phyloP scores from a whole-genome alignment of 805 yeast genomes.

The Ogataea haglerorum region DNA sequence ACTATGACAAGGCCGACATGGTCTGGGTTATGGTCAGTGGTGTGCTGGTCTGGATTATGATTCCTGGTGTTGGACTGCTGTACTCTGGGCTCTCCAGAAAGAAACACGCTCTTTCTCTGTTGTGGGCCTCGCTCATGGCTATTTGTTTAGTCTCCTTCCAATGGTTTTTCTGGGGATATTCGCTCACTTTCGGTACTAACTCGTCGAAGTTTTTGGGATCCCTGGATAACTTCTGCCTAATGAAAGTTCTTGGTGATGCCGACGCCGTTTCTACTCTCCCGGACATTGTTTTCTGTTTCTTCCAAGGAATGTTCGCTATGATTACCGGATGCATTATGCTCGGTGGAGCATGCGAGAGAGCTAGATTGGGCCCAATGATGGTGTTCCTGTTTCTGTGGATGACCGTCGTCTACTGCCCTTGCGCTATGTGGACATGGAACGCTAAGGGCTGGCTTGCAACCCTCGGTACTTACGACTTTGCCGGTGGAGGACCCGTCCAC shows the following conservation, averaged over 20 bases:
- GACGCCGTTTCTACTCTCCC: constrained; percentile 70
- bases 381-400: constrained; percentile 90
- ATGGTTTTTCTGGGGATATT: constrained; percentile 99
- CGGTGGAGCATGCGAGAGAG: constrained; percentile 98
- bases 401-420: constrained; percentile 92
- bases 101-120: constrained; percentile 88
- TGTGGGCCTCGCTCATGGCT: constrained; percentile 94
- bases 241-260: constrained; percentile 79
- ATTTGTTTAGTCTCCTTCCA: constrained; percentile 81
- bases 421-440: constrained; percentile 98
- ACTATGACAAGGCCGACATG: constrained; percentile 73
- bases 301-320: constrained; percentile 96
- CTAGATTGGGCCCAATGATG: constrained; percentile 95
- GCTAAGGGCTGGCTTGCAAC: constrained; percentile 82
- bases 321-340: constrained; percentile 90
- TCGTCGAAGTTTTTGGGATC: constrained; percentile 73
- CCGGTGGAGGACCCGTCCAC: constrained; percentile 99
- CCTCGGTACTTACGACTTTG: constrained; percentile 89
- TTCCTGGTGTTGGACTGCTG: constrained; percentile 91
- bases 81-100: constrained; percentile 94
- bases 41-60: constrained; percentile 89
- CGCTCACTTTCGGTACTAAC: constrained; percentile 64
- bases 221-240: constrained; percentile 74
- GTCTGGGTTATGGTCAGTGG: constrained; percentile 81
- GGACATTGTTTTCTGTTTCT: constrained; percentile 83